Conservation (phyloP, 495 filamentous ascomycete species). For the Neurospora sublineolata region DNA sequence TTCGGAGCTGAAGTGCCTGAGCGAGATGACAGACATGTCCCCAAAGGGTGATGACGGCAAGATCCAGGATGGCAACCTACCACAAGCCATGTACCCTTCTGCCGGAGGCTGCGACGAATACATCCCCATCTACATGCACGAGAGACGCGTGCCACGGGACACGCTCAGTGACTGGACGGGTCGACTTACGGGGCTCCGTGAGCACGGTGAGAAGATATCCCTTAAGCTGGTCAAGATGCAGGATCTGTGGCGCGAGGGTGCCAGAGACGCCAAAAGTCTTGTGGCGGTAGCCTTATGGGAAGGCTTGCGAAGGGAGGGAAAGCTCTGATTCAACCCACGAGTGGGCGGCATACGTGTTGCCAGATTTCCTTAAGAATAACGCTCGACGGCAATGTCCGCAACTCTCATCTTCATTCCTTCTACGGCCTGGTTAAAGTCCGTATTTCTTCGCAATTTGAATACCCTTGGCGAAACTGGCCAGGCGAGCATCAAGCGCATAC, state of each 20-base stretch:
- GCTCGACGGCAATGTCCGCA: background rate
- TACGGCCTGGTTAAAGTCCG: conserved; percentile 19
- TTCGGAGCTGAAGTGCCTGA: conserved; percentile 34
- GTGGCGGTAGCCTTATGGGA: conserved; percentile 68
- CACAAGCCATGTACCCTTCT: conserved; percentile 60
- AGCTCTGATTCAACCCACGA: conserved; percentile 30
- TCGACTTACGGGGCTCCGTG: conserved; percentile 63
- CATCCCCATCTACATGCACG: conserved; percentile 64
- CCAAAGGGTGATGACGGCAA: conserved; percentile 11
- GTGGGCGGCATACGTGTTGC: background rate
- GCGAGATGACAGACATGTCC: conserved; percentile 48
- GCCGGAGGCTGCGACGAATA: conserved; percentile 79
- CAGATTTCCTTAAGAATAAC: background rate
- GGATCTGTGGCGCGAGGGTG: conserved; percentile 65
- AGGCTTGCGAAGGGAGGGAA: conserved; percentile 55
- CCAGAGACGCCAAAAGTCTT: conserved; percentile 69
- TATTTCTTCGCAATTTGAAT: conserved; percentile 62
- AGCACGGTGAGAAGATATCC: conserved; percentile 75
- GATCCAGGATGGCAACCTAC: conserved; percentile 36
- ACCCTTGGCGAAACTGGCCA: conserved; percentile 76
- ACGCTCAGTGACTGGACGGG: conserved; percentile 61
- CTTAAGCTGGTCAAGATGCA: conserved; percentile 56
- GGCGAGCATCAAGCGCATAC: conserved; percentile 74
- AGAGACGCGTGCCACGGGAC: conserved; percentile 51
- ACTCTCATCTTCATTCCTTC: background rate